phyloP scores from a whole-genome alignment of 345 rosid genomes.

The Triadica sebifera region DNA sequence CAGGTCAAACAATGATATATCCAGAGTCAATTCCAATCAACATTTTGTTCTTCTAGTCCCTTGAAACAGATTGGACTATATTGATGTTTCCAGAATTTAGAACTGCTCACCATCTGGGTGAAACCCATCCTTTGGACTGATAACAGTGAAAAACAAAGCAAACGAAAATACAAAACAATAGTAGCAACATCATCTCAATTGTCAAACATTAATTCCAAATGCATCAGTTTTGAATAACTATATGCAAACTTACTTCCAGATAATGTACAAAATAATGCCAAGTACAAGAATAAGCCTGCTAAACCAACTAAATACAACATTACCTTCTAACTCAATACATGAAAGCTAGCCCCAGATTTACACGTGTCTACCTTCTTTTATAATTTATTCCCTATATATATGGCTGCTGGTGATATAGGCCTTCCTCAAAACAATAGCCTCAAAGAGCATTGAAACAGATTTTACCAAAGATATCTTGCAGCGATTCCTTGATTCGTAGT shows the following conservation, averaged over 20 bases:
- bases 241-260: slow-evolving; percentile 17
- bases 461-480: slow-evolving; percentile 4
- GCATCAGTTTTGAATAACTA: slow-evolving; percentile 10
- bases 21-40: too few relatives aligned
- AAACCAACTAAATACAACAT: slow-evolving; percentile 16
- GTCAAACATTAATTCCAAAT: slow-evolving; percentile 13
- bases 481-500: slow-evolving; percentile 11
- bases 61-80: too few relatives aligned
- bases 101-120: too few relatives aligned
- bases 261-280: slow-evolving; percentile 67
- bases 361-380: background rate
- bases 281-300: slow-evolving; percentile 16
- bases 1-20: too few relatives aligned
- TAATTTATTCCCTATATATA: background rate
- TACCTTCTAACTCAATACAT: background rate
- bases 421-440: slow-evolving; percentile 17
- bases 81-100: too few relatives aligned
- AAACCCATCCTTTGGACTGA: too few relatives aligned
- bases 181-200: background rate
- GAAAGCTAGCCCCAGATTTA: background rate
- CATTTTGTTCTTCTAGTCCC: too few relatives aligned
- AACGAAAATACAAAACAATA: background rate
- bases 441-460: background rate
- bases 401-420: slow-evolving; percentile 1
- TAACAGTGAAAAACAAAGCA: background rate